Evolutionary conservation across 345 rosid species (phyloP).

Genomic region (Excoecaria cochinchinensis): DNA sequence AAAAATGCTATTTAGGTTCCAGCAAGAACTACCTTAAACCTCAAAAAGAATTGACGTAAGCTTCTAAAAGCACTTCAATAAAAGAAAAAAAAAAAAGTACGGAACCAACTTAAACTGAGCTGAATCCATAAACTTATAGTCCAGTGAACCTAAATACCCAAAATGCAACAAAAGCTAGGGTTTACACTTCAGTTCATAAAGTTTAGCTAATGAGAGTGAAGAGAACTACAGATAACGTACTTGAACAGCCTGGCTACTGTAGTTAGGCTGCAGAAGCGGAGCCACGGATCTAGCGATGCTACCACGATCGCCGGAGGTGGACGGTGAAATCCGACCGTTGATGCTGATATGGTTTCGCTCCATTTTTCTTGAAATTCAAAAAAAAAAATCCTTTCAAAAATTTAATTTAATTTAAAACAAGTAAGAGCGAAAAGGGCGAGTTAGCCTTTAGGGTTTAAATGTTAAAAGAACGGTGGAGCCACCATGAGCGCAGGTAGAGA

Average conservation of each 20-base stretch:
- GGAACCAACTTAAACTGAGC: not conserved
- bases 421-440: not conserved
- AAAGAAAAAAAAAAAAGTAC: too few relatives aligned
- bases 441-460: not conserved
- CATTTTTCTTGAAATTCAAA: slow-evolving; percentile 16
- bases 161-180: not conserved
- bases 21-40: not conserved
- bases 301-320: slow-evolving; percentile 22
- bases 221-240: slow-evolving; percentile 20
- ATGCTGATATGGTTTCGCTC: slow-evolving; percentile 29
- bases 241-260: slow-evolving; percentile 46
- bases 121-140: not conserved
- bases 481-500: too few relatives aligned
- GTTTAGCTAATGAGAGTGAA: not conserved
- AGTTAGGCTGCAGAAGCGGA: slow-evolving; percentile 33
- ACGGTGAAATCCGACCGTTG: slow-evolving; percentile 28
- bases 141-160: not conserved
- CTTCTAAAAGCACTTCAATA: not conserved
- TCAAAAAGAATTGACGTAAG: not conserved
- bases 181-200: not conserved
- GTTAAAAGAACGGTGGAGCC: not conserved
- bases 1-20: not conserved
- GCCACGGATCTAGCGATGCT: slow-evolving; percentile 22
- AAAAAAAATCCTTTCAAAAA: not conserved
- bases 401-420: not conserved